Evolutionary conservation across 805 yeast genomes (phyloP).

Genomic region (Yamadazyma akitaensis): DNA sequence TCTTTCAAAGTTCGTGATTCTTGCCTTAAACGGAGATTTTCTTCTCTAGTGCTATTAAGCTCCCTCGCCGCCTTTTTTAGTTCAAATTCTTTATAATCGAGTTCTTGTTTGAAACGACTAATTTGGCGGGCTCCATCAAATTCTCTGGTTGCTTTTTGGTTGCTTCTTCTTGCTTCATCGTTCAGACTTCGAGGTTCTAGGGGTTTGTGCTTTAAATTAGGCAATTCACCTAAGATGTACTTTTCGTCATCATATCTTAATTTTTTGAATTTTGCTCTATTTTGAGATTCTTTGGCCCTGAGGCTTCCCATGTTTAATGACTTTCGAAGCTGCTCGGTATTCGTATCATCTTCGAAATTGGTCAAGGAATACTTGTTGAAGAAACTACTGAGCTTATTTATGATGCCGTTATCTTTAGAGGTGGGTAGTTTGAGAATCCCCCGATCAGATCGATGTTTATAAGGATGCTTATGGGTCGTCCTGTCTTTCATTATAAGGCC

Average conservation of each 20-base stretch:
- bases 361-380: slow-evolving; percentile 11
- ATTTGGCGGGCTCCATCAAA: neutral
- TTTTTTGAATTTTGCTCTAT: neutral
- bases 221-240: slow-evolving; percentile 3
- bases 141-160: neutral
- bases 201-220: neutral
- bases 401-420: slow-evolving; percentile 6
- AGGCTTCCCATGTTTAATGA: slow-evolving; percentile 1
- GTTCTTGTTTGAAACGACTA: neutral
- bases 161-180: neutral
- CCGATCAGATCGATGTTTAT: neutral
- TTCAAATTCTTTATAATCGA: neutral
- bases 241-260: slow-evolving; percentile 8
- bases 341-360: slow-evolving; percentile 10
- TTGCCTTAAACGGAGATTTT: neutral
- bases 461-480: neutral
- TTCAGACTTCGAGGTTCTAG: neutral
- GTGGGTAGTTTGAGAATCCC: slow-evolving; percentile 14
- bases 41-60: neutral
- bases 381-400: slow-evolving; percentile 9
- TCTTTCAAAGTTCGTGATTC: neutral
- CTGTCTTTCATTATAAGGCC: neutral
- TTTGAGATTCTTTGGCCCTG: neutral
- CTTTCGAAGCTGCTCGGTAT: slow-evolving; percentile 9
- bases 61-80: neutral